Percentiles rank a stretch among this genome's conserved stretches.
These are phyloP conservation scores for Galium porrigens DNA, from an alignment of 305 asterid genomes.

Conservation along the genomic window DNA sequence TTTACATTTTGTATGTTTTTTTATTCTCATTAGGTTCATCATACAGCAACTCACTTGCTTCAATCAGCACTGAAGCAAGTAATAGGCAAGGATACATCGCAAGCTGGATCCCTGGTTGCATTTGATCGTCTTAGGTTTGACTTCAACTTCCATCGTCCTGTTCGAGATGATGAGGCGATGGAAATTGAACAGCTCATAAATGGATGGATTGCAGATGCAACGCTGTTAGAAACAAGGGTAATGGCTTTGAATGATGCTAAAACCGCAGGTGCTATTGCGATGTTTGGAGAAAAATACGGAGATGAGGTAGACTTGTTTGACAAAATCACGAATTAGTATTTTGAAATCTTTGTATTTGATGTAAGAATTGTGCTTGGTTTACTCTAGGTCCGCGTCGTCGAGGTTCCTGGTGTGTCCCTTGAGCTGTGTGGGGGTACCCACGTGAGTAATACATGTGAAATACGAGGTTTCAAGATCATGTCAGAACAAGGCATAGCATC, in stretches of 20 bases:
- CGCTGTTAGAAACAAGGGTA: conserved; percentile 54
- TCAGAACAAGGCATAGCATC: conserved; percentile 85
- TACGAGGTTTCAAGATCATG: conserved; percentile 77
- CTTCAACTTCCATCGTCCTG: conserved; percentile 73
- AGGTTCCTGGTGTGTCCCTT: conserved; percentile 90
- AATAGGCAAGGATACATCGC: conserved; percentile 82
- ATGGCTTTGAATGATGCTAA: conserved; percentile 73
- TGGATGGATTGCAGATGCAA: conserved; percentile 77
- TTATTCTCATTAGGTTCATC: conserved; percentile 53
- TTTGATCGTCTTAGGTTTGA: conserved; percentile 90
- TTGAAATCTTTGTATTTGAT: not conserved
- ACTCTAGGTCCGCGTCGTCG: conserved; percentile 77
- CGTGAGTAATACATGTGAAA: conserved; percentile 57
- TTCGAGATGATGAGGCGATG: conserved; percentile 48
- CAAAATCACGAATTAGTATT: not conserved
- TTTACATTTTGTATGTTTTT: conserved; percentile 3
- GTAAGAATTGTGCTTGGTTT: conserved; percentile 8
- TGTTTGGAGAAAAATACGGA: conserved; percentile 98
- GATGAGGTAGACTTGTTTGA: conserved; percentile 37
- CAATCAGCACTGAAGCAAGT: conserved; percentile 88
- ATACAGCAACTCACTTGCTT: conserved; percentile 89
- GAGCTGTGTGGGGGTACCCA: conserved; percentile 97
- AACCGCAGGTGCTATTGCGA: conserved; percentile 83
- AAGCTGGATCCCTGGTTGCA: conserved; percentile 92
- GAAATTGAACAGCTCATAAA: conserved; percentile 68